Base-by-base conservation (phyloP, 306 rosid species). In the Quercus rubra region DNA sequence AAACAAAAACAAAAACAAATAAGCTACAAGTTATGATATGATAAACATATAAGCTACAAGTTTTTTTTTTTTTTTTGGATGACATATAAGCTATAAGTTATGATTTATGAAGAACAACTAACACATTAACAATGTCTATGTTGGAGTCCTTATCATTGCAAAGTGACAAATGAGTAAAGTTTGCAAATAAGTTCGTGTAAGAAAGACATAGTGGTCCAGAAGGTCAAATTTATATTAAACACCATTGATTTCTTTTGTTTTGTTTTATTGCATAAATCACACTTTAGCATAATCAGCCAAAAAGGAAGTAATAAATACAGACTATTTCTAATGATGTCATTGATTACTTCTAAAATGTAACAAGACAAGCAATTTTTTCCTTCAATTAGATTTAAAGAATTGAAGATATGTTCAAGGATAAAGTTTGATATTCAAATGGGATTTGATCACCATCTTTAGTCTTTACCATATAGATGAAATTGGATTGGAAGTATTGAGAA, bases 121-220 rank as follows among this genome's bases (percentile, higher is more conserved):
- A 76, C 70, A 38, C 38, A 21, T 54, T 67, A 69, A 8, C 20
- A 64, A 43, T 75, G 59, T 78, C 70, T 71, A 38, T 77, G 71
- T 80, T 73, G 62, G 78, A 25, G 68, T 82, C 73, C 67, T 38
- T 49, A 21, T 19, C 55, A 8, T 49, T 58, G 79, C 77, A 79
- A 88, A 74, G 55, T 51, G 85, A 89, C 88, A 84, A 75, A 83
- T 41, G 67, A 67, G 43, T 52, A 63, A 51, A 73, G 81, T 83
- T 59, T 31, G 55, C 78, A 68, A 5, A 69, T 46, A 41, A 68
- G 71, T 71, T 62, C 70, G 35, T 25, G 25, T 77, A 0, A 49
- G 15, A 56, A 74, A 76, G 13, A 61, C 77, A 81, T 6, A 64
- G 91, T 79, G 90, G 88, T 86, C 91, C 90, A 80, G 54, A 76